These are phyloP conservation scores for Umbellularia californica DNA, from an alignment of 164 flowering plant genomes.

Conservation along the genomic window DNA sequence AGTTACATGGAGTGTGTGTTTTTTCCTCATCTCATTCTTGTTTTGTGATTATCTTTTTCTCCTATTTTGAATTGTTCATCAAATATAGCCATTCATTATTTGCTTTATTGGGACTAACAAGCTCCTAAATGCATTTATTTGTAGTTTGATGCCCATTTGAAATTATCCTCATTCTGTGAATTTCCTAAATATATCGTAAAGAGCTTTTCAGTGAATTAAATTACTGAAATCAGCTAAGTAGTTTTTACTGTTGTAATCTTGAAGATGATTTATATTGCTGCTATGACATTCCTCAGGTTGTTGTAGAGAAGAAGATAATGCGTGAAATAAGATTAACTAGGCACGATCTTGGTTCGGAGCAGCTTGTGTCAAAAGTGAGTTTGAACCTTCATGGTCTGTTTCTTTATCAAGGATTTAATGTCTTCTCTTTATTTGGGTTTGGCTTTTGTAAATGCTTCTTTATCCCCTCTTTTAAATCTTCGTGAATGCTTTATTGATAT, in stretches of 20 bases:
- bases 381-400: conserved; percentile 7
- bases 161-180: background rate
- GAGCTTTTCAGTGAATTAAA: background rate
- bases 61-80: too few relatives aligned
- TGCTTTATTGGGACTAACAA: too few relatives aligned
- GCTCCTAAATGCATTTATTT: background rate
- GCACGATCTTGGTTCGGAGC: conserved; percentile 88
- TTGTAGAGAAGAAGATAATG: conserved; percentile 95
- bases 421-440: background rate
- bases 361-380: conserved; percentile 80
- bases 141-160: background rate
- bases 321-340: conserved; percentile 74
- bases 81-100: too few relatives aligned
- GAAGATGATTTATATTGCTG: conserved; percentile 6
- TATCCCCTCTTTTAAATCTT: background rate
- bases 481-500: conserved; percentile 7
- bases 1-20: background rate
- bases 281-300: conserved; percentile 53
- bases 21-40: background rate
- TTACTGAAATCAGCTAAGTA: background rate
- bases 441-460: background rate
- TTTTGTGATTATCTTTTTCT: background rate
- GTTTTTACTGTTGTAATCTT: background rate
- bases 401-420: background rate
- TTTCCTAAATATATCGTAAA: background rate